Evolutionary conservation across 208 protist species (phyloP), one percentile per base, ranked within the genome.

Genomic region (Acanthamoeba lenticulata): DNA sequence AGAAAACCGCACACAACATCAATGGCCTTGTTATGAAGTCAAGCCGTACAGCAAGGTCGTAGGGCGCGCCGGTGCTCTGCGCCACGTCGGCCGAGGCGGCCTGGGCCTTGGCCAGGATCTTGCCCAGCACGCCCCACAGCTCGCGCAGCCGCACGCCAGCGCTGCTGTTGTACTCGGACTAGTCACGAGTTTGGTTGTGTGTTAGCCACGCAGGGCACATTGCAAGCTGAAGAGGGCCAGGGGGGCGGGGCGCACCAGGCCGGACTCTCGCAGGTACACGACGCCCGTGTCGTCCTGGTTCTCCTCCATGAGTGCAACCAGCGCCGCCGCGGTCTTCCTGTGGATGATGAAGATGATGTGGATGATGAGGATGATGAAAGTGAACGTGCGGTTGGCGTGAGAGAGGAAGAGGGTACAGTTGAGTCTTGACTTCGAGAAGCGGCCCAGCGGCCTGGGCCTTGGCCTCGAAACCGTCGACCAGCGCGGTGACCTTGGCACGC

Each of bases 361-460:
- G 60, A 69, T 69, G 60, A 34, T 69, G 13, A 69, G 60, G 4
- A 69, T n/a, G 65, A 9, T 9, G n/a, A 19, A 3, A 74, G 32
- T 6, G 32, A 27, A 2, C 65, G 36, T 74, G n/a, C 13, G 15
- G 65, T 21, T 74, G 3, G 52, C 27, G 52, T 2, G 2, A 24
- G 52, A 38, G 29, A 69, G 27, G 60, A 74, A 38, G n/a, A 6
- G 27, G 21, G 72, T 83, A 83, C 72, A 83, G 72, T 7, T 49
- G 34, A 36, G 72, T 83, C 72, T 83, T 83, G 72, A 83, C 40
- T n/a, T 83, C 72, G 40, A 83, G 72, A 27, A 49, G 11, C 24
- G 72, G 72, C 9, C 21, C 72, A 27, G 72, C 34, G 72, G 72
- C 72, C 72, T 83, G 44, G 72, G 72, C 72, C 34, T 83, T 83